Evolutionary conservation across 2,329 filamentous ascomycete genomes (phyloP), one percentile per base, ranked within the genome.

Genomic region (Colletotrichum karsti): DNA sequence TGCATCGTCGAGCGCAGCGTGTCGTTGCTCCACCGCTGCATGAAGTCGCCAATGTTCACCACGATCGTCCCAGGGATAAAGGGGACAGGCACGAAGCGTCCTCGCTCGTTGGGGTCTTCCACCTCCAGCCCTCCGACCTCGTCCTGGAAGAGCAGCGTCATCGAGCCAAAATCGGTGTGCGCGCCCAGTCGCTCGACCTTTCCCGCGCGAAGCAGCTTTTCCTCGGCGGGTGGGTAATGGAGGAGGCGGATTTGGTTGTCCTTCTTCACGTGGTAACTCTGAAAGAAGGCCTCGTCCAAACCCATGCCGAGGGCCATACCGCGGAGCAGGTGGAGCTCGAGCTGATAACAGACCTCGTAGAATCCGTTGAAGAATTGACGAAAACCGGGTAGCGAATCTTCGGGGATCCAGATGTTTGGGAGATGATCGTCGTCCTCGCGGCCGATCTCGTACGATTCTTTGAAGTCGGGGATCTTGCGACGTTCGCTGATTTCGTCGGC

Each of bases 211-310:
- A 80, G 73, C 33, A 75, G 67, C 20, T 74, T 72, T 4, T 74
- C 74, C 10, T 77, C 73, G 12, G 78, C 72, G 2, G 76, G 73
- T 3, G 79, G 79, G 61, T 81, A 91, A 73, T 91, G 88, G 15
- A 91, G 77, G 26, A 92, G 75, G 2, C 90, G 83, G 9, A 91
- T 78, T 68, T 90, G 88, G 69, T 89, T 88, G 71, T 89, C 85
- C 63, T 85, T 80, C 0, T 85, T 84, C 35, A 82, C 83, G 75
- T 91, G 88, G 48, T 85, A 74, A 9, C 18, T 13, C 42, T 41
- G 0, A 75, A 76, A n/a, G 81, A 79, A 67, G 35, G 20, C 59
- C 24, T 53, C 42, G 18, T 51, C 20, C 6, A 63, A 42, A 7
- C 79, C 82, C 42, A 76, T 77, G 60, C 84, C 84, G 57, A 84